Evolutionary conservation across 305 asterid genomes (phyloP).

Genomic region (Euphrasia arctica): DNA sequence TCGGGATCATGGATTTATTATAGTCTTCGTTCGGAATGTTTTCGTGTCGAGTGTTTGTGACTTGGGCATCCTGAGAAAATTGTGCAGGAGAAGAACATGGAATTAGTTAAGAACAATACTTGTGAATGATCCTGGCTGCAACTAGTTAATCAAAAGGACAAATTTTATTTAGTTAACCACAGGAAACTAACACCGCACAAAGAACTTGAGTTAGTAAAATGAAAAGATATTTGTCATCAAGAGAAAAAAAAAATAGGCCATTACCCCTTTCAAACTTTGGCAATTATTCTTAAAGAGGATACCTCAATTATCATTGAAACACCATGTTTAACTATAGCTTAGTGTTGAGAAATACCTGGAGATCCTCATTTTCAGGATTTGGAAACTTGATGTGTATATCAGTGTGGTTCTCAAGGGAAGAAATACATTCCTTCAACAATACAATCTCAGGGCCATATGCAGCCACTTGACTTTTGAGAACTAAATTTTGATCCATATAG

Average conservation of each 20-base stretch:
- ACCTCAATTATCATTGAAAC: constrained; percentile 5
- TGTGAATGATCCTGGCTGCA: not conserved
- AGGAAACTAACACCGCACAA: too few relatives aligned
- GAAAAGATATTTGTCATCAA: constrained; percentile 5
- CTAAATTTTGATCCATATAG: constrained; percentile 50
- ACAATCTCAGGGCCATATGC: constrained; percentile 64
- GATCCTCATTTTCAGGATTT: constrained; percentile 42
- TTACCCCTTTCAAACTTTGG: not conserved
- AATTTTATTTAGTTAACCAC: not conserved
- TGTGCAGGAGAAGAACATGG: constrained; percentile 12
- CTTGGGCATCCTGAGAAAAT: constrained; percentile 44
- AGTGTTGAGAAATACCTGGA: constrained; percentile 44
- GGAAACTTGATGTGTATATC: constrained; percentile 48
- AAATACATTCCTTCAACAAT: constrained; percentile 59
- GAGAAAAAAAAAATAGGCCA: not conserved
- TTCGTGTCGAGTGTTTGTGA: constrained; percentile 20
- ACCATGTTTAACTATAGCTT: not conserved
- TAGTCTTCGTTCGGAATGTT: constrained; percentile 29
- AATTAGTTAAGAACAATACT: constrained; percentile 17
- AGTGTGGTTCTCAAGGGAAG: constrained; percentile 64
- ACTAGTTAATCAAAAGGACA: not conserved
- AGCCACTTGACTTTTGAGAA: constrained; percentile 50
- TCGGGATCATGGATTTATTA: constrained; percentile 25
- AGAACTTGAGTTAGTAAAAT: too few relatives aligned
- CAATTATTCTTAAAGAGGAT: constrained; percentile 11